phyloP scores from a whole-genome alignment of 257 asterid genomes.

The Coffea eugenioides region DNA sequence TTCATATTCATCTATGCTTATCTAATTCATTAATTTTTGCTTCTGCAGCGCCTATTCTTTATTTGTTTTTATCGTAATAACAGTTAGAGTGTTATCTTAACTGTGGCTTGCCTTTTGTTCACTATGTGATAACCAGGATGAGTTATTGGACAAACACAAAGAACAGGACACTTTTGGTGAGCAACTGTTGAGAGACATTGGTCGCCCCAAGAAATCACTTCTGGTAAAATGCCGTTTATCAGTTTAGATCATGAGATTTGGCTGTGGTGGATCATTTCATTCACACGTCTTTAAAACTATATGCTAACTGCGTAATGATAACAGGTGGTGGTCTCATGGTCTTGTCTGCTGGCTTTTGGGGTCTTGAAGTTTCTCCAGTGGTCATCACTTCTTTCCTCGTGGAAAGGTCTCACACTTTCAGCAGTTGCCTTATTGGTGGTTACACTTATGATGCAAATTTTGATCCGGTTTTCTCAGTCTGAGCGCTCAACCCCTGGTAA shows the following conservation, averaged over 20 bases:
- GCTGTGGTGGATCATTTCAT: not conserved
- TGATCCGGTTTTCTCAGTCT: conserved; percentile 85
- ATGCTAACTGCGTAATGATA: conserved; percentile 14
- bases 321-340: conserved; percentile 86
- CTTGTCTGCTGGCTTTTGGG: conserved; percentile 50
- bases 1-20: not conserved
- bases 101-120: conserved; percentile 2
- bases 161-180: conserved; percentile 66
- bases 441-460: conserved; percentile 79
- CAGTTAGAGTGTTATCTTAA: not conserved
- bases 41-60: not conserved
- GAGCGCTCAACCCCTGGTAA: conserved; percentile 79
- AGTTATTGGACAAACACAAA: conserved; percentile 71
- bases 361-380: conserved; percentile 55
- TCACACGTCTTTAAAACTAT: conserved; percentile 4
- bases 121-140: conserved; percentile 47
- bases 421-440: conserved; percentile 49
- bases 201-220: conserved; percentile 82
- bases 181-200: conserved; percentile 49
- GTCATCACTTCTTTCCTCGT: conserved; percentile 68
- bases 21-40: not conserved
- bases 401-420: conserved; percentile 72
- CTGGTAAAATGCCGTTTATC: conserved; percentile 41
- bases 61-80: not conserved
- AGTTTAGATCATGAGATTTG: not conserved